Conservation (phyloP, 2,329 filamentous ascomycete genomes). For the Monosporascus cannonballus region DNA sequence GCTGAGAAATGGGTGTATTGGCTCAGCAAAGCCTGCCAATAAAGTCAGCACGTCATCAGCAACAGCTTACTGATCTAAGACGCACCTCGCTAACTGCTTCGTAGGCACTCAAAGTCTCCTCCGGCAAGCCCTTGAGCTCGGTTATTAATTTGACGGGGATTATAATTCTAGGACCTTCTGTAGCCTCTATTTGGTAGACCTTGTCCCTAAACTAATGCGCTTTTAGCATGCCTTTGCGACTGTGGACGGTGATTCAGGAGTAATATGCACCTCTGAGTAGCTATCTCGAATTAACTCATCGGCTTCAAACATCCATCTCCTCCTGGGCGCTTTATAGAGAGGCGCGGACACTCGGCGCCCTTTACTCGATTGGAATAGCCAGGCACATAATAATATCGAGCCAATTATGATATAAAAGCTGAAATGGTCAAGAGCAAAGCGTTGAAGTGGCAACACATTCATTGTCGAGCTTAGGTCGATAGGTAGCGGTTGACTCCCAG, state of each 20-base stretch:
- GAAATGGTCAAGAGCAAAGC: conserved; percentile 15
- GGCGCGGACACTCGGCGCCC: conserved; percentile 31
- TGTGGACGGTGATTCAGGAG: background rate
- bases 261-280: conserved; percentile 36
- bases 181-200: conserved; percentile 46
- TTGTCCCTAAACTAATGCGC: conserved; percentile 36
- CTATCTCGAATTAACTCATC: conserved; percentile 42
- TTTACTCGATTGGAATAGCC: conserved; percentile 31
- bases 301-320: conserved; percentile 46
- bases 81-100: conserved; percentile 42
- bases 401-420: conserved; percentile 37
- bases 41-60: background rate
- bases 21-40: conserved; percentile 39
- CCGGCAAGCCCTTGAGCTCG: conserved; percentile 42
- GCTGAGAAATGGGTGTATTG: conserved; percentile 45
- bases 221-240: conserved; percentile 3
- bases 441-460: background rate
- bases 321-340: conserved; percentile 41
- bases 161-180: conserved; percentile 42
- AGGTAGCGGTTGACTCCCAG: background rate
- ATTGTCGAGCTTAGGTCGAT: background rate
- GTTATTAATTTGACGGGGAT: conserved; percentile 38
- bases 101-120: conserved; percentile 41
- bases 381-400: conserved; percentile 30
- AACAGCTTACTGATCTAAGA: background rate